These are phyloP conservation scores for Choanephora cucurbitarum DNA, from an alignment of 371 early-diverging fungal genomes.

Conservation along the genomic window DNA sequence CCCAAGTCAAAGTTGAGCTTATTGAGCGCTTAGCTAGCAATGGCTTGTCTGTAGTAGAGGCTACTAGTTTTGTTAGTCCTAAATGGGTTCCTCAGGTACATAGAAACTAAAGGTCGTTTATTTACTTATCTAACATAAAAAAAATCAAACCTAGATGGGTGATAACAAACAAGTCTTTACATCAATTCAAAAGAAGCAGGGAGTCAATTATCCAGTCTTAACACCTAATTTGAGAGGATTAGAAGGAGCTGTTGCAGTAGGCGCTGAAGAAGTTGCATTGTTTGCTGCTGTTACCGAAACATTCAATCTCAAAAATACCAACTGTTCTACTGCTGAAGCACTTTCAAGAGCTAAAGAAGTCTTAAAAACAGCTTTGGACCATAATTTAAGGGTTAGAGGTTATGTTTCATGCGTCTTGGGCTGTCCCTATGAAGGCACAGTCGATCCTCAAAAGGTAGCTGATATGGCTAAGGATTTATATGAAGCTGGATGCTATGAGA, in stretches of 20 bases:
- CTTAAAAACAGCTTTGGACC: slow-evolving; percentile 64
- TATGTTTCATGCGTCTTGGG: slow-evolving; percentile 94
- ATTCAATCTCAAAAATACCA: slow-evolving; percentile 91
- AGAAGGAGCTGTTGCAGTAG: slow-evolving; percentile 76
- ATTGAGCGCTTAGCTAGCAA: slow-evolving; percentile 82
- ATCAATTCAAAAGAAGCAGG: slow-evolving; percentile 58
- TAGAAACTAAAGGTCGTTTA: neutral
- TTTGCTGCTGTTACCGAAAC: slow-evolving; percentile 92
- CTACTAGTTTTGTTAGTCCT: slow-evolving; percentile 96
- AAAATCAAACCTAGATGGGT: too few species aligned
- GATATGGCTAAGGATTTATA: slow-evolving; percentile 71
- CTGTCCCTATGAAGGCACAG: slow-evolving; percentile 91
- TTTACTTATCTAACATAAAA: too few species aligned
- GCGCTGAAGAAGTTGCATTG: slow-evolving; percentile 89
- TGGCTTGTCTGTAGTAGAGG: slow-evolving; percentile 89
- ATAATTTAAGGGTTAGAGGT: slow-evolving; percentile 80
- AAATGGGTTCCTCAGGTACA: slow-evolving; percentile 96
- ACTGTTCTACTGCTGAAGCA: slow-evolving; percentile 88
- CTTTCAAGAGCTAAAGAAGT: slow-evolving; percentile 74
- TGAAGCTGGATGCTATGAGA: slow-evolving; percentile 96
- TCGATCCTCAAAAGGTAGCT: slow-evolving; percentile 75
- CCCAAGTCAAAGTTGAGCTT: slow-evolving; percentile 79
- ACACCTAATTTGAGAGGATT: slow-evolving; percentile 92
- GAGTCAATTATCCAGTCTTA: slow-evolving; percentile 86
- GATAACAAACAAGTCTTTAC: slow-evolving; percentile 80